phyloP scores from a whole-genome alignment of 140 eudicot species.

The Erigeron philadelphicus region DNA sequence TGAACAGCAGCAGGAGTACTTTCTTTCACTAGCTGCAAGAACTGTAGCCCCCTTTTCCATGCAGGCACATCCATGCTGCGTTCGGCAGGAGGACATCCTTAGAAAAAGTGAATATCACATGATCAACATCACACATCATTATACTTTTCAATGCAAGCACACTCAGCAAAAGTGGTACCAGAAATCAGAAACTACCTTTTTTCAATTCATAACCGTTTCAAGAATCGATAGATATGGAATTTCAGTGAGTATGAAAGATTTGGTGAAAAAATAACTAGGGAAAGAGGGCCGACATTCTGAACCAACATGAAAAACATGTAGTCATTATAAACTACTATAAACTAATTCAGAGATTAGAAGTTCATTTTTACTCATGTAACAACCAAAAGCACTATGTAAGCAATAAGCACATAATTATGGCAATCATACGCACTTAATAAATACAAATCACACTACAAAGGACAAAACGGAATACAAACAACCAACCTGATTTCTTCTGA shows the following conservation, averaged over 20 bases:
- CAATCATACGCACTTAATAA: constrained; percentile 9
- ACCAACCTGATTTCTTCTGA: constrained; percentile 96
- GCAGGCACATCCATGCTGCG: constrained; percentile 99
- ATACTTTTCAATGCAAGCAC: constrained; percentile 10
- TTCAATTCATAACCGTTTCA: not conserved
- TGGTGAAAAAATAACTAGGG: constrained; percentile 13
- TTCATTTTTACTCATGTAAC: constrained; percentile 17
- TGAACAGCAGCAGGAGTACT: constrained; percentile 88
- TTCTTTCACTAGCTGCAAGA: constrained; percentile 69
- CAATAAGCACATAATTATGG: constrained; percentile 4
- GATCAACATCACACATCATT: constrained; percentile 56
- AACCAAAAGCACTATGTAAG: constrained; percentile 17
- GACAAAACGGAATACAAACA: constrained; percentile 27
- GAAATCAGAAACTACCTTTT: not conserved
- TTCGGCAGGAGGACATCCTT: constrained; percentile 94
- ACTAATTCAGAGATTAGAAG: constrained; percentile 3
- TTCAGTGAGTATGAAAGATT: not conserved
- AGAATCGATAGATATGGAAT: not conserved
- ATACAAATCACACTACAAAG: constrained; percentile 10
- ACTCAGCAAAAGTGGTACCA: not conserved
- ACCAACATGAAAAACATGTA: constrained; percentile 13
- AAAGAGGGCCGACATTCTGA: not conserved
- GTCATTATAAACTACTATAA: constrained; percentile 10
- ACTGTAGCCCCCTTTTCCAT: constrained; percentile 82
- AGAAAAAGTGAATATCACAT: constrained; percentile 71